Base-by-base conservation (phyloP, 176 grass and related monocot genomes). In the Themeda triandra region DNA sequence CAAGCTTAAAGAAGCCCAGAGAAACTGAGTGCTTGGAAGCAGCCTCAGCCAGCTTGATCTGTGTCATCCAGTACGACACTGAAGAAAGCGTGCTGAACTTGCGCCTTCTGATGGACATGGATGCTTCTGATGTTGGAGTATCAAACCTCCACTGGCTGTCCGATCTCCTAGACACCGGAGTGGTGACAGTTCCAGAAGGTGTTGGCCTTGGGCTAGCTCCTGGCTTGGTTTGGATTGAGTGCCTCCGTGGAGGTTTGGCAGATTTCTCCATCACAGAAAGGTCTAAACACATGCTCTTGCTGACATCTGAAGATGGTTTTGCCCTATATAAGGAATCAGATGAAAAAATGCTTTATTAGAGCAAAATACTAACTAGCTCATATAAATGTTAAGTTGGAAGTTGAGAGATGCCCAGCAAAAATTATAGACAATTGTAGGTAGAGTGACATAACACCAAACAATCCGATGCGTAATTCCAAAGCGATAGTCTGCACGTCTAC, bases 1-100 rank as follows among this genome's bases (percentile, higher is more conserved):
- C 93, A 41, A 99, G 97, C 76, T 94, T 99, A 83, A 99, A 99
- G 82, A 99, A 99, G 2, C 90, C 92, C 36, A 99, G 82, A 15
- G 93, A 86, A 23, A 96, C 32, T 28, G 75, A 84, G 63, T 99
- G 97, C 86, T 92, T 94, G 6, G 91, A 96, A 69, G 93, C 84
- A 64, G 90, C 90, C 84, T 99, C 93, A 21, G 97, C 90, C 66
- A 99, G 80, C 73, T 88, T 99, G 71, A 99, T 99, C 86, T 99
- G 93, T 39, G 97, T 86, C 80, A 92, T 87, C 93, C 97, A 99
- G 77, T 99, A 99, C 0, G 97, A 99, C 66, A 88, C 87, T 6
- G 97, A 99, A 49, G 93, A 96, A 27, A 99, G 69, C 0, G 88
- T 90, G 63, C 86, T 94, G 84, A 96, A 99, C 71, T 92, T 94